phyloP scores from a whole-genome alignment of 2,329 filamentous ascomycete genomes.

The Lojkania enalia region DNA sequence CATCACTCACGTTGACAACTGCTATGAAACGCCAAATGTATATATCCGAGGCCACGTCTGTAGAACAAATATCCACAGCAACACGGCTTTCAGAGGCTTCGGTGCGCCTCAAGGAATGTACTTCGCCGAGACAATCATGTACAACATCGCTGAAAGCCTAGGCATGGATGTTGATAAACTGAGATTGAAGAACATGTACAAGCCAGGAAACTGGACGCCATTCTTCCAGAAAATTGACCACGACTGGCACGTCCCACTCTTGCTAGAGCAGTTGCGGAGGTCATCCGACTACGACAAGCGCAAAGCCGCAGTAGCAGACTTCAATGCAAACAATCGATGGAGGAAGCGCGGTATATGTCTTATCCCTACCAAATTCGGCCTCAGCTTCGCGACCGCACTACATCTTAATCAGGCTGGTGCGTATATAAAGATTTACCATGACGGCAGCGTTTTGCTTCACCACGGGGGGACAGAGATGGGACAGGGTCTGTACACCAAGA shows the following conservation, averaged over 20 bases:
- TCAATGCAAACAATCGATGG: slow-evolving; percentile 86
- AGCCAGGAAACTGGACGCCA: slow-evolving; percentile 74
- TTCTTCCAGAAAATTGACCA: slow-evolving; percentile 80
- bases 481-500: slow-evolving; percentile 93
- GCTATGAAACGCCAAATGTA: slow-evolving; percentile 85
- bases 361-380: slow-evolving; percentile 94
- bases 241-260: slow-evolving; percentile 92
- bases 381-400: slow-evolving; percentile 84
- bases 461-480: slow-evolving; percentile 98
- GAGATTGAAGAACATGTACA: slow-evolving; percentile 84
- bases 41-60: slow-evolving; percentile 82
- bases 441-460: slow-evolving; percentile 86
- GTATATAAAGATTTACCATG: slow-evolving; percentile 92
- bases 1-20: slow-evolving; percentile 83
- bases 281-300: slow-evolving; percentile 73
- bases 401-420: slow-evolving; percentile 95
- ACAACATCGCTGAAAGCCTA: slow-evolving; percentile 85
- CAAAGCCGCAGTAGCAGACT: slow-evolving; percentile 69
- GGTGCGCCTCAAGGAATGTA: slow-evolving; percentile 95
- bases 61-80: slow-evolving; percentile 94
- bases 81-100: slow-evolving; percentile 94
- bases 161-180: slow-evolving; percentile 79
- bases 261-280: slow-evolving; percentile 81
- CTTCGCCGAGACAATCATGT: slow-evolving; percentile 84
- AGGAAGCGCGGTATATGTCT: slow-evolving; percentile 84